These are phyloP conservation scores for Pelargonium cotyledonis DNA, from an alignment of 441 rosid species.

Conservation along the genomic window DNA sequence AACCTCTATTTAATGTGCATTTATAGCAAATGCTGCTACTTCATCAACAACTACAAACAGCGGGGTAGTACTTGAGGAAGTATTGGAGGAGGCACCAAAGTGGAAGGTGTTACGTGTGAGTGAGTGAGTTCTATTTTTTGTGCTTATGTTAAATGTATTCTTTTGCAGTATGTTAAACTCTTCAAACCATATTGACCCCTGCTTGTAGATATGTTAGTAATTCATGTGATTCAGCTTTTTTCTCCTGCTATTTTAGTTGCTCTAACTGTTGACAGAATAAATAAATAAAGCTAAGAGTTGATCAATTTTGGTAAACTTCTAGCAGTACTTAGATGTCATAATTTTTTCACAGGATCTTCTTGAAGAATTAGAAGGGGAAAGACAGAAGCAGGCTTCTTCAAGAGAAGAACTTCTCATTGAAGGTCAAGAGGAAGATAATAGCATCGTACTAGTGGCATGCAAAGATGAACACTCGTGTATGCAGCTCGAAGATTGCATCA, in stretches of 20 bases:
- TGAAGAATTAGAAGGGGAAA: conserved; percentile 78
- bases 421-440: conserved; percentile 38
- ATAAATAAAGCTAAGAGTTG: not conserved
- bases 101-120: conserved; percentile 99
- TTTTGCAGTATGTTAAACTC: conserved; percentile 14
- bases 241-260: conserved; percentile 11
- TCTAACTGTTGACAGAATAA: not conserved
- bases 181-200: not conserved
- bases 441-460: conserved; percentile 80
- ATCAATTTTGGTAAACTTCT: not conserved
- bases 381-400: conserved; percentile 41
- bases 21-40: conserved; percentile 38
- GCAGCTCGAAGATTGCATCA: conserved; percentile 93
- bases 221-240: not conserved
- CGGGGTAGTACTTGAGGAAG: conserved; percentile 56
- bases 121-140: conserved; percentile 52
- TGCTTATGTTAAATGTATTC: conserved; percentile 18
- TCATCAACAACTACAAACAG: conserved; percentile 31
- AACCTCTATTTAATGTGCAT: conserved; percentile 17
- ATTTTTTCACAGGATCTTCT: conserved; percentile 60
- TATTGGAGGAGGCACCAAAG: conserved; percentile 87
- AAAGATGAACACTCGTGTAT: conserved; percentile 90
- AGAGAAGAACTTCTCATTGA: conserved; percentile 35
- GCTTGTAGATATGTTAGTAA: not conserved
- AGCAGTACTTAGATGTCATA: conserved; percentile 17